A percentile compares a stretch with the other conserved stretches of the same genome.
Evolutionary conservation across 2,329 filamentous ascomycete genomes (phyloP).

Genomic region (Dothideomycetes sp.): DNA sequence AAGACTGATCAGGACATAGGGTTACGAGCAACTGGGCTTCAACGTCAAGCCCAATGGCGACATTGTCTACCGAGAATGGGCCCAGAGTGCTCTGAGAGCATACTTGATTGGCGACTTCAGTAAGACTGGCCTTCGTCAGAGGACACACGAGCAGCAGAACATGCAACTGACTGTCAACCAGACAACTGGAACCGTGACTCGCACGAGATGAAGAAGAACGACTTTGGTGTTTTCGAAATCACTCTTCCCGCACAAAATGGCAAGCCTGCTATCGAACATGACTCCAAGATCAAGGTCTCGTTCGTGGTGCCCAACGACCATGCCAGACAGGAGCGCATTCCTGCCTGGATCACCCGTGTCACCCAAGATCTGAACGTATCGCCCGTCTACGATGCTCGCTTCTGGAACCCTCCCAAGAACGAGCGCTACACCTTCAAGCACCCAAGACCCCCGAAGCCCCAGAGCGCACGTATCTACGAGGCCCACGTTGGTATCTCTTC

Average conservation of each 20-base stretch:
- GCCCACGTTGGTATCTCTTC: constrained; percentile 98
- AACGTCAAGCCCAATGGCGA: constrained; percentile 73
- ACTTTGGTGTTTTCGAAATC: constrained; percentile 81
- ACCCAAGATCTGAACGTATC: constrained; percentile 87
- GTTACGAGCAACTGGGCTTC: constrained; percentile 78
- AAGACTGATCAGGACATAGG: constrained; percentile 41
- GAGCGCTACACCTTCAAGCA: constrained; percentile 82
- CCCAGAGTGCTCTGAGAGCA: constrained; percentile 76
- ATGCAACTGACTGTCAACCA: constrained; percentile 28
- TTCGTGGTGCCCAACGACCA: constrained; percentile 71
- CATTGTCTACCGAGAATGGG: constrained; percentile 92
- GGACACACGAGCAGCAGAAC: not conserved
- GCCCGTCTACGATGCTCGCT: constrained; percentile 85
- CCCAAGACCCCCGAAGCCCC: constrained; percentile 68
- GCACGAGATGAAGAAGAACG: constrained; percentile 78
- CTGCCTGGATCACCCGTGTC: constrained; percentile 95
- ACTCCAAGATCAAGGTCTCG: constrained; percentile 89
- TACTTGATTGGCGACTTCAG: constrained; percentile 89
- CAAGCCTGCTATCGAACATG: constrained; percentile 72
- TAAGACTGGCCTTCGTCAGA: constrained; percentile 39
- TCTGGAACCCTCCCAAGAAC: constrained; percentile 82
- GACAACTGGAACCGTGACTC: constrained; percentile 79
- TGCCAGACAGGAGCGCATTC: constrained; percentile 69
- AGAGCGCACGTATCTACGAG: constrained; percentile 87
- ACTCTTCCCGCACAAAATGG: constrained; percentile 64